A percentile compares a stretch with the other conserved stretches of the same genome.
These are phyloP conservation scores for Tephrocybe rancida DNA, from an alignment of 768 basidiomycete species.

Conservation along the genomic window DNA sequence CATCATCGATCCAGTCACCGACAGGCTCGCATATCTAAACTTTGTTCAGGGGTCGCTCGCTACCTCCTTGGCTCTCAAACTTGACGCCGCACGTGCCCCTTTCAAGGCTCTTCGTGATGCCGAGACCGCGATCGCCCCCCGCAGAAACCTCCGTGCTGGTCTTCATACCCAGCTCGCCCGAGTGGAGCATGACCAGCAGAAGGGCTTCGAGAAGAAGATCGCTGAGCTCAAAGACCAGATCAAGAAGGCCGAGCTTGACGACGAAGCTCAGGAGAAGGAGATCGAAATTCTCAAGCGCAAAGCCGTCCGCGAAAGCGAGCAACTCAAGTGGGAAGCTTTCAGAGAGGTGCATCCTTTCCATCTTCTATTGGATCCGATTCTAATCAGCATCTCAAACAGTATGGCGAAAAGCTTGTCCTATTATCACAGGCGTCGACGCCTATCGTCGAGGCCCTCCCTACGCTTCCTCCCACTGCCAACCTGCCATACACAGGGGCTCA, in stretches of 20 bases:
- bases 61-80: conserved; percentile 55
- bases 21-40: conserved; percentile 81
- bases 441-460: conserved; percentile 63
- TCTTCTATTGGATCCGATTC: not conserved
- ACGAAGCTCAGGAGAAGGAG: conserved; percentile 69
- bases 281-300: conserved; percentile 75
- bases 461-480: conserved; percentile 59
- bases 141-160: conserved; percentile 59
- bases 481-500: conserved; percentile 64
- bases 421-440: conserved; percentile 71
- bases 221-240: conserved; percentile 73
- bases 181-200: conserved; percentile 68
- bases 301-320: conserved; percentile 74
- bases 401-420: conserved; percentile 77
- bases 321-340: conserved; percentile 78
- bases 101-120: conserved; percentile 75
- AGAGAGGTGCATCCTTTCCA: conserved; percentile 57
- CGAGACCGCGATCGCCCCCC: conserved; percentile 61
- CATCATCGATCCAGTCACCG: conserved; percentile 58
- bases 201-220: conserved; percentile 66
- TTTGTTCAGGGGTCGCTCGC: conserved; percentile 75
- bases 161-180: conserved; percentile 63
- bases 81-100: conserved; percentile 66
- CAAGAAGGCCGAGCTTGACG: conserved; percentile 62
- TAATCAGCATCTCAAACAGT: conserved; percentile 44